A percentile compares a stretch with the other conserved stretches of the same genome.
Conservation (phyloP, 352 stramenopile genomes). For the Pythium periplocum region DNA sequence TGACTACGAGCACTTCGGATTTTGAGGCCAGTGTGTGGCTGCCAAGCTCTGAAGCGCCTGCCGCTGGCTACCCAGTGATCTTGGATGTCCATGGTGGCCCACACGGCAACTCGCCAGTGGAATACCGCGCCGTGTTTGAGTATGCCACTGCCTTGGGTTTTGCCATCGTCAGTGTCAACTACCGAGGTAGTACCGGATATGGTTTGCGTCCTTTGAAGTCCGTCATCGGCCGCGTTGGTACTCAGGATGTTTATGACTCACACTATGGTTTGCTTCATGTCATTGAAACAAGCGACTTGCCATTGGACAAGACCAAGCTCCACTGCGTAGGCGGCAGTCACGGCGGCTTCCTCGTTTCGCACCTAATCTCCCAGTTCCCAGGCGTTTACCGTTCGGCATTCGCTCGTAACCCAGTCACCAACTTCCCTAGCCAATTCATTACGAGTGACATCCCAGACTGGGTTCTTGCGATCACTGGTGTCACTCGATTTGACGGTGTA, state of each 20-base stretch:
- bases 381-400: constrained; percentile 90
- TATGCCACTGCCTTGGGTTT: constrained; percentile 89
- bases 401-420: constrained; percentile 90
- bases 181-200: constrained; percentile 92
- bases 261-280: constrained; percentile 75
- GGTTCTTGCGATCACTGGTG: constrained; percentile 84
- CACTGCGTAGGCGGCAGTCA: constrained; percentile 94
- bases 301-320: constrained; percentile 73
- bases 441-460: constrained; percentile 97
- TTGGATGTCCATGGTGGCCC: constrained; percentile 91
- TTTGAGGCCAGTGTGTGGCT: constrained; percentile 82
- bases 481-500: constrained; percentile 83
- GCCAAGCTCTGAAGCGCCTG: constrained; percentile 29
- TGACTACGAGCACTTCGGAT: constrained; percentile 31
- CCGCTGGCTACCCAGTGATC: constrained; percentile 64
- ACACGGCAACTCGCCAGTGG: constrained; percentile 82
- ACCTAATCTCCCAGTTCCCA: constrained; percentile 93
- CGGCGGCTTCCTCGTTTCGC: constrained; percentile 91
- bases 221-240: constrained; percentile 86
- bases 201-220: constrained; percentile 87
- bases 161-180: constrained; percentile 93
- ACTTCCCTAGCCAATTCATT: constrained; percentile 92
- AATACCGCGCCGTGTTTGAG: constrained; percentile 84
- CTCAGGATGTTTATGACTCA: constrained; percentile 92
- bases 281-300: constrained; percentile 49